Conservation (phyloP, 176 grass and related monocot species). For the Chloris gayana region DNA sequence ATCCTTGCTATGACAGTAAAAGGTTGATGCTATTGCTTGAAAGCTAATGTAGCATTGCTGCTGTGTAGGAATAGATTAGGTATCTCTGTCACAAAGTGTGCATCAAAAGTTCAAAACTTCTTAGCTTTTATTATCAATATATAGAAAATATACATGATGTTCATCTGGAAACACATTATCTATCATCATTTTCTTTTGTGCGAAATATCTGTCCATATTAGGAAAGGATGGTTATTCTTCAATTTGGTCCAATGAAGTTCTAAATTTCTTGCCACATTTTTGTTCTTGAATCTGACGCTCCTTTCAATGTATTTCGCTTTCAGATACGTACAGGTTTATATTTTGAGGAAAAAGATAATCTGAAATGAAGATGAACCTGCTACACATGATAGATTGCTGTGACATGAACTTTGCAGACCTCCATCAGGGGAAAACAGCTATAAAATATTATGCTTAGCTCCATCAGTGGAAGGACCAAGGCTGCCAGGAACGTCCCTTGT, state of each 20-base stretch:
- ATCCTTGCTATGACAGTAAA: neutral
- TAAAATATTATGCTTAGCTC: no score
- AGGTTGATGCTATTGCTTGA: neutral
- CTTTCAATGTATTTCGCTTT: neutral
- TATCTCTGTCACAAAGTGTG: neutral
- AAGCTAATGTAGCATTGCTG: no score
- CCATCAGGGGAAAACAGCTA: no score
- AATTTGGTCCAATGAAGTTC: neutral
- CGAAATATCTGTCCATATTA: neutral
- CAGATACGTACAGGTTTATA: neutral
- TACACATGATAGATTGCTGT: neutral
- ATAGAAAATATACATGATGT: neutral
- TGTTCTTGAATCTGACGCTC: neutral
- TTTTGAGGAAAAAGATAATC: neutral
- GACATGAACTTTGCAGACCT: neutral
- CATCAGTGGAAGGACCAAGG: neutral
- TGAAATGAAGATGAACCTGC: neutral
- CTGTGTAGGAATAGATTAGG: neutral
- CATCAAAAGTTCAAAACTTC: neutral
- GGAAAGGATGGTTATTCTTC: neutral
- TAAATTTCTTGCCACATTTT: neutral
- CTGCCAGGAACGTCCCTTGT: no score
- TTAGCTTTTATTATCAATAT: neutral
- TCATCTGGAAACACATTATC: no score
- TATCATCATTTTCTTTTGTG: no score